These are phyloP conservation scores for Fraxinus ornus DNA, from an alignment of 305 asterid species.

Conservation along the genomic window DNA sequence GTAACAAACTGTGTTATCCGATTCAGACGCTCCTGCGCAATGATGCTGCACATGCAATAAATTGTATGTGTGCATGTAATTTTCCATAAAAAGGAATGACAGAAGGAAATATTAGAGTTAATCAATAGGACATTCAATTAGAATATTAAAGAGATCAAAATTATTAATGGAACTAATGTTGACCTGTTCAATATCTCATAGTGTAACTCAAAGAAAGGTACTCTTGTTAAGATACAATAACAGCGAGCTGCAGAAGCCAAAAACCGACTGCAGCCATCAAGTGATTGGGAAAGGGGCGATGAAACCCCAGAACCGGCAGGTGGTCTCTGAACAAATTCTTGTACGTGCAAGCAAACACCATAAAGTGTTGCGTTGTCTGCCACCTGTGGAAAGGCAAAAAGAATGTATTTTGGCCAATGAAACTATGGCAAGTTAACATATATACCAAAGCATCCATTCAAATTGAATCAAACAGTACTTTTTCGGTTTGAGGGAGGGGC, in stretches of 20 bases:
- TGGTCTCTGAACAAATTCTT: constrained; percentile 85
- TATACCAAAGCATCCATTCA: neutral
- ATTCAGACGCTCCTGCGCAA: constrained; percentile 87
- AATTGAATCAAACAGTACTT: neutral
- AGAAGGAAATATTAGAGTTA: constrained; percentile 4
- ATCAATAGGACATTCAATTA: constrained; percentile 6
- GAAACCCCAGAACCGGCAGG: constrained; percentile 55
- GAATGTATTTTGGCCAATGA: constrained; percentile 23
- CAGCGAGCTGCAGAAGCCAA: constrained; percentile 97
- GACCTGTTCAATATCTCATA: constrained; percentile 89
- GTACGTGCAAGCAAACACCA: constrained; percentile 88
- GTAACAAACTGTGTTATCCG: constrained; percentile 74
- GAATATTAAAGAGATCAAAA: constrained; percentile 7
- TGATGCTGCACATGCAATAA: constrained; percentile 65
- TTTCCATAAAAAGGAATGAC: constrained; percentile 3
- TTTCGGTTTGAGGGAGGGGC: neutral
- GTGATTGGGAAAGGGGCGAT: constrained; percentile 52
- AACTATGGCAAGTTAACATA: constrained; percentile 1
- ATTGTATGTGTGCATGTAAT: constrained; percentile 5
- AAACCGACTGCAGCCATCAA: constrained; percentile 56
- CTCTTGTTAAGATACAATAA: constrained; percentile 85
- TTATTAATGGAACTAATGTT: constrained; percentile 22
- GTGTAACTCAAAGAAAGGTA: constrained; percentile 90
- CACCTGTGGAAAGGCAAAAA: constrained; percentile 57
- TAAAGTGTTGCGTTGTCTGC: constrained; percentile 91